phyloP scores from a whole-genome alignment of 2,329 filamentous ascomycete genomes.

The Atkinsonella texensis region DNA sequence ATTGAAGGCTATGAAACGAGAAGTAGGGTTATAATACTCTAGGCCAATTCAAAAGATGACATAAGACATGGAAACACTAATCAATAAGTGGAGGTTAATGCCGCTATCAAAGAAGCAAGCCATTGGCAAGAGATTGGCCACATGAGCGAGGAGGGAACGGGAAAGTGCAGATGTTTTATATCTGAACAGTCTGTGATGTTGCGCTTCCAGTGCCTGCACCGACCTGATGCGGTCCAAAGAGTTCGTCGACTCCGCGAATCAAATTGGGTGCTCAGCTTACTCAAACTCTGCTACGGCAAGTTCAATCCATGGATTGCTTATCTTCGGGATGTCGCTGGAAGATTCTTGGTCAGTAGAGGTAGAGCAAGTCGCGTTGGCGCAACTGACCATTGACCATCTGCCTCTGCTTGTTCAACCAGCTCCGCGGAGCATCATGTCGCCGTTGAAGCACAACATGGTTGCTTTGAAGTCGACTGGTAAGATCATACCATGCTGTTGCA shows the following conservation, averaged over 20 bases:
- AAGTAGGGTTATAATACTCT: background rate
- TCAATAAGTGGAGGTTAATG: too few species aligned
- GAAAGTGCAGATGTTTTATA: too few species aligned
- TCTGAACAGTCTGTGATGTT: too few species aligned
- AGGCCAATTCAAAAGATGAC: too few species aligned
- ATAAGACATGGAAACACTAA: too few species aligned
- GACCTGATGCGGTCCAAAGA: too few species aligned
- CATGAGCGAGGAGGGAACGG: too few species aligned
- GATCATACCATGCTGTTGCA: slow-evolving; percentile 75
- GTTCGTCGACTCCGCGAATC: background rate
- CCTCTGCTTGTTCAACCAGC: slow-evolving; percentile 77
- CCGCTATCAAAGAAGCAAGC: too few species aligned
- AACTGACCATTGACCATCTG: slow-evolving; percentile 52
- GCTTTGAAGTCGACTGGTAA: slow-evolving; percentile 66
- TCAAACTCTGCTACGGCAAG: background rate
- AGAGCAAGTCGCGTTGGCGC: slow-evolving; percentile 29
- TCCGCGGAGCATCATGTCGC: slow-evolving; percentile 61
- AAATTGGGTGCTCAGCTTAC: background rate
- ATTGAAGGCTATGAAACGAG: background rate
- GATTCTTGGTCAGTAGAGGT: slow-evolving; percentile 28
- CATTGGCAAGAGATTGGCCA: too few species aligned
- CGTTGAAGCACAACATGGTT: slow-evolving; percentile 71
- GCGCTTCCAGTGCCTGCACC: background rate
- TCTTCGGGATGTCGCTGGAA: slow-evolving; percentile 33
- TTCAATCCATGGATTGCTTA: slow-evolving; percentile 26